Evolutionary conservation across 176 grass and related monocot genomes (phyloP).

Genomic region (Carex pumila): DNA sequence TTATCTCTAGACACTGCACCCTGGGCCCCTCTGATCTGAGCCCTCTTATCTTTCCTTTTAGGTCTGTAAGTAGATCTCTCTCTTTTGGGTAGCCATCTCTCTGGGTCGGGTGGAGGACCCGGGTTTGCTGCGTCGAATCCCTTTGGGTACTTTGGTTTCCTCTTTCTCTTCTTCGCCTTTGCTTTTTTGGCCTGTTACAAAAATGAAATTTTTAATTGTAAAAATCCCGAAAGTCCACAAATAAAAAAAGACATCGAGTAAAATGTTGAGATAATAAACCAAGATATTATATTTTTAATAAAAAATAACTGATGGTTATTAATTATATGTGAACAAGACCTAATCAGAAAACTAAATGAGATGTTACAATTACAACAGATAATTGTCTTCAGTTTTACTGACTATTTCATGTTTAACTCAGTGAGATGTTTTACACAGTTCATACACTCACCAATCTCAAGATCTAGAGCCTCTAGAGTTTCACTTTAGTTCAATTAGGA

Average conservation of each 20-base stretch:
- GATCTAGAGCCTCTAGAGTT: background rate
- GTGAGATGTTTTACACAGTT: background rate
- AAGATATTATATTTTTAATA: background rate
- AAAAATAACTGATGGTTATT: background rate
- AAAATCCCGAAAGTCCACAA: background rate
- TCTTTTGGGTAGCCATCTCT: constrained; percentile 88
- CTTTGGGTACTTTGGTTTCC: constrained; percentile 82
- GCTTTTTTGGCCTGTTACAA: constrained; percentile 35
- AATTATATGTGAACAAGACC: background rate
- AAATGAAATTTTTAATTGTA: background rate
- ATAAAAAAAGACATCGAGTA: background rate
- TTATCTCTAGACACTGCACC: constrained; percentile 69
- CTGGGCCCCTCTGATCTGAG: constrained; percentile 82
- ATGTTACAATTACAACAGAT: background rate
- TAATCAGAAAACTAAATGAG: background rate
- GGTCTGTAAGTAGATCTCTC: constrained; percentile 79
- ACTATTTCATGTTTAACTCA: background rate
- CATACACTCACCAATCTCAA: background rate
- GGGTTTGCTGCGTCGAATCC: constrained; percentile 76
- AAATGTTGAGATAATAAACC: background rate
- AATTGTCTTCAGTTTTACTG: background rate
- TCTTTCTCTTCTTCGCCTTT: constrained; percentile 83
- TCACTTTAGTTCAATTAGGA: background rate
- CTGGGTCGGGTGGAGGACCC: constrained; percentile 75
- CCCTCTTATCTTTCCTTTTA: constrained; percentile 91